Base-by-base conservation (phyloP, 2,329 filamentous ascomycete genomes). In the Chaetomium sp. region DNA sequence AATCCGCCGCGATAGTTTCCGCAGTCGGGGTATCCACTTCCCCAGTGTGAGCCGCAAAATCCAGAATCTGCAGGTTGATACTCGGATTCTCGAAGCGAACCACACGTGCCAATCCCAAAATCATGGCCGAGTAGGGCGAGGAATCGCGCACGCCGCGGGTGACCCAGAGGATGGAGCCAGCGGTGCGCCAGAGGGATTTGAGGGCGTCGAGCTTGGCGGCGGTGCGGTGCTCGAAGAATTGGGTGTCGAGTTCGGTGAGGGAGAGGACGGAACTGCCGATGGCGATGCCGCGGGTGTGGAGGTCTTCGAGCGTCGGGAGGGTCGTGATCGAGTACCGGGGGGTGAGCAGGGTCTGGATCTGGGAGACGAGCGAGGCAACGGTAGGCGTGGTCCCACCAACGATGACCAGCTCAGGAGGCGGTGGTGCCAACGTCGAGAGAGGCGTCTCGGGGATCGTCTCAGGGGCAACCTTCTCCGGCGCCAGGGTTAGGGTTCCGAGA, bases 311-410 rank as follows among this genome's bases (percentile, higher is more conserved):
- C n/a, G 46, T 27, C 1, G 12, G n/a, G 48, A 46, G 8, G 12
- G 14, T 19, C 1, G 27, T 35, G 43, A 47, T 40, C 35, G 9
- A 12, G 36, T 40, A 43, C 10, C 27, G 34, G 14, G 36, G 32
- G 19, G 14, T 37, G 6, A 48, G 51, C 6, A 34, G 36, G 5
- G 14, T 10, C n/a, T 4, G 27, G 32, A 9, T 12, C 36, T 40
- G 10, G 5, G 27, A 14, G 14, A n/a, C 36, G 14, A 40, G 35
- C 10, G n/a, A 6, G 14, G 36, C 8, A 6, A 38, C 35, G 4
- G 34, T 2, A 1, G 46, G 32, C 1, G 38, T 43, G 37, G 38
- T 51, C 27, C 63, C 61, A 5, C 65, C 65, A 10, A 66, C 49
- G 14, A 67, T 19, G 11, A 63, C 57, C 5, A 65, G 51, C 14